Conservation (phyloP, 306 rosid species). For the Myrica gale region DNA sequence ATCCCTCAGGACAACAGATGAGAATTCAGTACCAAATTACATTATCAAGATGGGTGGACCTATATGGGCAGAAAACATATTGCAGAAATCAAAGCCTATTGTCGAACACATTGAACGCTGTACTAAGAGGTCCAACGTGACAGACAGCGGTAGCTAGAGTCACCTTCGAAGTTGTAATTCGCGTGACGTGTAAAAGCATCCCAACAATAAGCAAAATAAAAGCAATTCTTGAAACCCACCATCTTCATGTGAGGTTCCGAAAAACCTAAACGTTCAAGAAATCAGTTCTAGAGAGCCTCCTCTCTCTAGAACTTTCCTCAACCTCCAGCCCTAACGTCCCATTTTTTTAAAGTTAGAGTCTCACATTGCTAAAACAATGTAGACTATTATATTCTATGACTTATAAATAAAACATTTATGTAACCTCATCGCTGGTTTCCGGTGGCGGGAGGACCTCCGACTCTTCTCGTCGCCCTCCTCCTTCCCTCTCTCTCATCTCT, state of each 20-base stretch:
- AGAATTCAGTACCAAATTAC: constrained; percentile 12
- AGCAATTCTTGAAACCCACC: not conserved
- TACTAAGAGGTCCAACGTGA: constrained; percentile 38
- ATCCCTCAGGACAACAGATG: not conserved
- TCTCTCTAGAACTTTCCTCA: too few relatives aligned
- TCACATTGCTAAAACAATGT: too few relatives aligned
- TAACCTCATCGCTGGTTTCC: too few relatives aligned
- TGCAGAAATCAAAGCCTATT: constrained; percentile 15
- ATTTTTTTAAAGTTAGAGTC: too few relatives aligned
- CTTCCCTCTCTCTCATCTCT: too few relatives aligned
- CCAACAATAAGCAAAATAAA: not conserved
- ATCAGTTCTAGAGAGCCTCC: too few relatives aligned
- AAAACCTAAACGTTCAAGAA: too few relatives aligned
- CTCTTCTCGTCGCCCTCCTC: too few relatives aligned
- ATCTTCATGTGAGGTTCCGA: constrained; percentile 32
- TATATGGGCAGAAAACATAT: constrained; percentile 26
- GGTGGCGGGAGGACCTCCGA: too few relatives aligned
- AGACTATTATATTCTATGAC: too few relatives aligned
- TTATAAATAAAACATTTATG: too few relatives aligned
- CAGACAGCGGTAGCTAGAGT: constrained; percentile 11
- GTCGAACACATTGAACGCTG: constrained; percentile 13
- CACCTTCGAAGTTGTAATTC: not conserved
- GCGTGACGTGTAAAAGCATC: not conserved
- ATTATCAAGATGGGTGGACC: constrained; percentile 9
- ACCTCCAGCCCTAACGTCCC: too few relatives aligned